Base-by-base conservation (phyloP, 331 rosid genomes). In the Malus hybrid region DNA sequence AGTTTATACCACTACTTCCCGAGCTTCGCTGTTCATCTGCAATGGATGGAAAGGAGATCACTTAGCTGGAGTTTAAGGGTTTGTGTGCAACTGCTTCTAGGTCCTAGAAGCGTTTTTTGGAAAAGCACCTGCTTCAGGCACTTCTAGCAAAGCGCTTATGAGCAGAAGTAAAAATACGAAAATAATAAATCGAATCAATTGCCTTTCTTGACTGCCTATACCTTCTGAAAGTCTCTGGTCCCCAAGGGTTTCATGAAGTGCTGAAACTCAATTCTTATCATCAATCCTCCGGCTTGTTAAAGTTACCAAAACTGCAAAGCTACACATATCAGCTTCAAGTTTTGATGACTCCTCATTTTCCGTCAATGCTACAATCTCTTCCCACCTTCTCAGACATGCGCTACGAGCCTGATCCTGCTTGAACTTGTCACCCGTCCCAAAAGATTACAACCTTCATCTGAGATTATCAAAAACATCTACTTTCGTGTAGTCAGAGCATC, bases 401-500 rank as follows among this genome's bases (percentile, higher is more conserved):
- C 46, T 56, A 72, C 93, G 85, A 63, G 76, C 81, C 66, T 72
- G 80, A 68, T 73, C 82, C 48, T 42, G 5, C 48, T 42, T 42
- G 48, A 55, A 36, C 32, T 46, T 75, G 4, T 69, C 74, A 14
- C 62, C 48, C 44, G 64, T 56, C 79, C 83, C 15, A 77, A 63
- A 78, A 46, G 30, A 19, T 77, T 70, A 76, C 93, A 86, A 39
- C 67, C 88, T 81, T 85, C 81, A 44, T 78, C 80, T 85, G 52
- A 88, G 77, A 26, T 80, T 79, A 46, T 67, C 33, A 28, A 39
- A 10, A 36, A 86, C 96, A 83, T 88, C 88, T 24, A 13, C 6
- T 55, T 81, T 33, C 6, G 78, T 72, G 70, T 75, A 86, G 56
- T 86, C 88, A 72, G 91, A 83, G 77, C 93, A 86, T 53, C 89